phyloP scores from a whole-genome alignment of 768 basidiomycete species.

The Clathrus columnatus region DNA sequence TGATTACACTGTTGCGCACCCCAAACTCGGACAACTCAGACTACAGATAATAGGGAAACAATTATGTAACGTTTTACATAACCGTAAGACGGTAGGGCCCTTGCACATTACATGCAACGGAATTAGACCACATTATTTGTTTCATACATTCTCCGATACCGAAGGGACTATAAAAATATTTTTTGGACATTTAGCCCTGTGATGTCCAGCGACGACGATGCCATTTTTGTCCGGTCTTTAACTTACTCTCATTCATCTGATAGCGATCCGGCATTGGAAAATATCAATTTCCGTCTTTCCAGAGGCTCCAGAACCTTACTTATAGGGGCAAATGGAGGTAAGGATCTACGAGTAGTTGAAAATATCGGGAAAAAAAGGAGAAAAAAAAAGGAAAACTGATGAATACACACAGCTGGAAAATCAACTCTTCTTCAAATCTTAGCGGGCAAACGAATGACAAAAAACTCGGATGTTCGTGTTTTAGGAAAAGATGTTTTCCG shows the following conservation, averaged over 20 bases:
- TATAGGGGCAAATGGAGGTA: slow-evolving; percentile 94
- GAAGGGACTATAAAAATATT: neutral
- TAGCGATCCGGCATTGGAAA: slow-evolving; percentile 44
- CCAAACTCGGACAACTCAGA: too few relatives aligned
- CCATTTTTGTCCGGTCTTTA: slow-evolving; percentile 22
- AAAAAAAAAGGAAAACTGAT: neutral
- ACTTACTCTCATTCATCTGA: slow-evolving; percentile 47
- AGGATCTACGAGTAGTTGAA: too few relatives aligned
- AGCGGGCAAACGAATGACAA: slow-evolving; percentile 72
- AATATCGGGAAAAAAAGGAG: neutral
- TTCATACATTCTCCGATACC: too few relatives aligned
- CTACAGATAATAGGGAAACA: too few relatives aligned
- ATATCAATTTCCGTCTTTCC: slow-evolving; percentile 59
- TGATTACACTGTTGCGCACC: too few relatives aligned
- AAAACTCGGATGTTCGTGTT: slow-evolving; percentile 53
- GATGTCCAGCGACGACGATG: neutral
- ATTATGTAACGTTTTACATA: slow-evolving; percentile 8
- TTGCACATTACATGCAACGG: slow-evolving; percentile 9
- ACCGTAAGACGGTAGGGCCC: slow-evolving; percentile 13
- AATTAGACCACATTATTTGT: too few relatives aligned
- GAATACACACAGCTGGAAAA: slow-evolving; percentile 60
- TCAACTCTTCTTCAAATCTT: slow-evolving; percentile 93
- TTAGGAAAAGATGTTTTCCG: slow-evolving; percentile 84
- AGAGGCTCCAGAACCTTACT: slow-evolving; percentile 77
- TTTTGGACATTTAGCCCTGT: neutral